Evolutionary conservation across 257 asterid species (phyloP), one percentile per base, ranked within the genome.

Genomic region (Nicotiana tabacum): DNA sequence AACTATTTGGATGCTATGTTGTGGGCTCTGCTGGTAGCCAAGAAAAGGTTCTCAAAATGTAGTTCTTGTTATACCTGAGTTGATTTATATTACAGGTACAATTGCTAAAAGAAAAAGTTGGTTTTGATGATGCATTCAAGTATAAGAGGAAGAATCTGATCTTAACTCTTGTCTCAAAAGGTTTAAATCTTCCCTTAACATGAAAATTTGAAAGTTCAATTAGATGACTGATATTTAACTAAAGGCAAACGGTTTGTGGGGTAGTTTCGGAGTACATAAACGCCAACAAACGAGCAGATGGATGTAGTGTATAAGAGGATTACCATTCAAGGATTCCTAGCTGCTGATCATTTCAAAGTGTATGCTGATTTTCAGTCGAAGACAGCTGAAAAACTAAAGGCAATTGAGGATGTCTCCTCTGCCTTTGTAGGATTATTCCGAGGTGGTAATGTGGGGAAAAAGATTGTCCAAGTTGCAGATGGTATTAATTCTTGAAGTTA

Each of bases 71-170:
- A 39, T 5, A 39, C 46, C 9, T 39, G 9, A 39, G 9, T 39
- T 39, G 9, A 39, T 6, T 39, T 39, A 6, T 39, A 6, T 39
- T 39, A 39, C 46, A 39, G 46, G 95, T 92, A 65, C 85, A 87
- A 10, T 67, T 94, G 86, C 91, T 94, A 0, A 91, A 90, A 82
- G 90, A 86, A 77, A 87, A 84, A 83, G 93, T 92, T 21, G 97
- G 97, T 13, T 94, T 94, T 81, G 98, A 94, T 48, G 93, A 94
- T 72, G 98, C 96, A 33, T 94, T 94, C 88, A 94, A 94, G 85
- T 92, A 92, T 85, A 92, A 91, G 84, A 91, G 84, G 92, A 93
- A 32, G 96, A 91, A 88, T 76, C 82, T 60, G 86, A 92, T 85
- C 91, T 92, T 62, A 89, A 89, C 10, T 66, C 91, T 5, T 84